Conservation (phyloP, 2,329 filamentous ascomycete species). For the Cercospora sesami region DNA sequence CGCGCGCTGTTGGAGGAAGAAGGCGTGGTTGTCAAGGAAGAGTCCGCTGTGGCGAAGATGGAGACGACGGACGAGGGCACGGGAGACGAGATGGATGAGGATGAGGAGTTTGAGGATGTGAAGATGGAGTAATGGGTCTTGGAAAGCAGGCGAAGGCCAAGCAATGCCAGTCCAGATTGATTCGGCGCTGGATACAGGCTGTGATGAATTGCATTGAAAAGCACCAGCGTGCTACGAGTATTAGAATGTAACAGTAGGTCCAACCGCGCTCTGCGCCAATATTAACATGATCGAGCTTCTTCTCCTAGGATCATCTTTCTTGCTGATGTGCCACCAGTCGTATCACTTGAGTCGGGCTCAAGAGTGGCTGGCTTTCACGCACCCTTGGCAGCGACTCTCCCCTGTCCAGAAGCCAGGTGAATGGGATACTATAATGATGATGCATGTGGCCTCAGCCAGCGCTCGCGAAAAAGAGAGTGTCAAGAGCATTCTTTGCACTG, state of each 20-base stretch:
- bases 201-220: neutral
- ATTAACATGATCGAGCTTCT: neutral
- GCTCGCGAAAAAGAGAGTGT: neutral
- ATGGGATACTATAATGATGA: no score
- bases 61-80: slow-evolving; percentile 45
- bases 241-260: neutral
- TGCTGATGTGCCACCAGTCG: neutral
- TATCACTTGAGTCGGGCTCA: neutral
- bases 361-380: no score
- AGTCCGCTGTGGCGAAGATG: slow-evolving; percentile 42
- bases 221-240: neutral
- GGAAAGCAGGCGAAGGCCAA: neutral
- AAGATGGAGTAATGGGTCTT: slow-evolving; percentile 16
- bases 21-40: slow-evolving; percentile 53
- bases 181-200: neutral
- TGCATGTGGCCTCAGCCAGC: neutral
- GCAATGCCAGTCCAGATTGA: neutral
- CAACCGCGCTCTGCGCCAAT: neutral
- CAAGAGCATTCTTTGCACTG: no score
- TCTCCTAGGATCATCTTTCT: neutral
- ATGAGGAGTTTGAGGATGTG: slow-evolving; percentile 51
- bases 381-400: no score
- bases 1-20: slow-evolving; percentile 55
- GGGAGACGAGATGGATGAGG: slow-evolving; percentile 48
- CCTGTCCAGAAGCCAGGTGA: no score